Conservation (phyloP, 1,284 basidiomycete species). For the Ceratobasidium sp. region DNA sequence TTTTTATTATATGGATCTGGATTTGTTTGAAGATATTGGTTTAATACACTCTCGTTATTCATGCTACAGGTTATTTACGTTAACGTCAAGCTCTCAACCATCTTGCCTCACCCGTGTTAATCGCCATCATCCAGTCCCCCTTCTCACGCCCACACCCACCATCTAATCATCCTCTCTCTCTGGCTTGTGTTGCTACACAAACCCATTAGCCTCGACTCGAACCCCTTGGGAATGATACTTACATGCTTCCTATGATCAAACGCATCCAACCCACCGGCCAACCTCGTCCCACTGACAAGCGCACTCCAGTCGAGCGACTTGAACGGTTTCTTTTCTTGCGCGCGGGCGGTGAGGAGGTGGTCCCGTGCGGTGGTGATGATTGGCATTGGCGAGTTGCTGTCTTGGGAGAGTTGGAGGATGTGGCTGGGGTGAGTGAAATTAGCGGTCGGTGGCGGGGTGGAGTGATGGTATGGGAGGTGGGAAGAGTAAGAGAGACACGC, state of each 20-base stretch:
- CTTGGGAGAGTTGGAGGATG: conserved; percentile 70
- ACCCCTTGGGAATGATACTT: not conserved
- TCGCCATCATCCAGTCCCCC: not conserved
- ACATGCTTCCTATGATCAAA: conserved; percentile 64
- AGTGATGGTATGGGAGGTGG: too few relatives aligned
- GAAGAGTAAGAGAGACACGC: conserved; percentile 51
- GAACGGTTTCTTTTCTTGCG: conserved; percentile 68
- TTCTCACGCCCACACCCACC: not conserved
- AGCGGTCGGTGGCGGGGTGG: not conserved
- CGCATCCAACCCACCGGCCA: conserved; percentile 75
- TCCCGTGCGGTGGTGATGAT: conserved; percentile 75
- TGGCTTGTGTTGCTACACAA: conserved; percentile 41
- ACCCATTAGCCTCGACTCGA: not conserved
- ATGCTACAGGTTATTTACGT: conserved; percentile 13
- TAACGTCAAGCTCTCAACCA: not conserved
- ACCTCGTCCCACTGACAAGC: conserved; percentile 74
- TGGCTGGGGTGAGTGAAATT: conserved; percentile 60
- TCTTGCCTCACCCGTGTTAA: too few relatives aligned
- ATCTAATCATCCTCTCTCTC: conserved; percentile 31
- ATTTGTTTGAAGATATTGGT: conserved; percentile 20
- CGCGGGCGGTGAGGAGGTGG: conserved; percentile 82
- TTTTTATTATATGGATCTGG: not conserved
- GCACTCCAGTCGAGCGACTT: conserved; percentile 80
- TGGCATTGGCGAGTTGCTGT: conserved; percentile 84
- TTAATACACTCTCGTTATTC: conserved; percentile 28